Conservation (phyloP, 1,139 yeast species). For the Debaryomyces sp. region DNA sequence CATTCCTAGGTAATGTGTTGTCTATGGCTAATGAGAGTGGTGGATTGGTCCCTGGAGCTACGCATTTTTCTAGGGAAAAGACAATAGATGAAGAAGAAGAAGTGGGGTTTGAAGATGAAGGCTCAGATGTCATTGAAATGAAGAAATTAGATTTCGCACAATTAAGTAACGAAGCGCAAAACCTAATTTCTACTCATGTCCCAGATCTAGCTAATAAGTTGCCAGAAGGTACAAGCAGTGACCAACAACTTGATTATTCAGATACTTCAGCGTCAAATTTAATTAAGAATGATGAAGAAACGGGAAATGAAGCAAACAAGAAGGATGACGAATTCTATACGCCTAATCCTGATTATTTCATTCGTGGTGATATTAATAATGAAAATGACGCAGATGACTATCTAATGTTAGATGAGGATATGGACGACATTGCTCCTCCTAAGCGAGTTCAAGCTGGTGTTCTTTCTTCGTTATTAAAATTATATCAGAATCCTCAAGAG, state of each 20-base stretch:
- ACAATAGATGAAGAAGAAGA: slow-evolving; percentile 24
- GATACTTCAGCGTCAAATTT: slow-evolving; percentile 3
- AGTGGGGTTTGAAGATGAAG: slow-evolving; percentile 22
- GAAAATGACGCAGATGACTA: slow-evolving; percentile 38
- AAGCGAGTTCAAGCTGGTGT: slow-evolving; percentile 80
- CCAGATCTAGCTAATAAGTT: slow-evolving; percentile 23
- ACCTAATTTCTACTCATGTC: slow-evolving; percentile 39
- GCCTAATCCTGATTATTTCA: slow-evolving; percentile 49
- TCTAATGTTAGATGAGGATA: slow-evolving; percentile 41
- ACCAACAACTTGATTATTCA: slow-evolving; percentile 7
- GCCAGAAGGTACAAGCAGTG: slow-evolving; percentile 5
- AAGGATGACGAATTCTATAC: slow-evolving; percentile 32
- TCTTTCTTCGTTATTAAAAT: slow-evolving; percentile 68
- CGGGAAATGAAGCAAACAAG: slow-evolving; percentile 7
- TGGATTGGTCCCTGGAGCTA: slow-evolving; percentile 48
- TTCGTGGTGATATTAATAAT: slow-evolving; percentile 33
- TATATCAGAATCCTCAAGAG: slow-evolving; percentile 56
- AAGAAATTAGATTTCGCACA: slow-evolving; percentile 36
- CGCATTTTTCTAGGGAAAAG: slow-evolving; percentile 23
- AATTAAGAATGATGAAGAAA: slow-evolving; percentile 10
- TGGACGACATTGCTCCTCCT: slow-evolving; percentile 66
- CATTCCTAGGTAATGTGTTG: slow-evolving; percentile 42
- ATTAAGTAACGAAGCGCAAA: slow-evolving; percentile 44
- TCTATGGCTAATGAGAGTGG: slow-evolving; percentile 33
- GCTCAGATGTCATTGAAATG: slow-evolving; percentile 34